Evolutionary conservation across 2,329 filamentous ascomycete genomes (phyloP).

Genomic region (Colletotrichum liriopes): DNA sequence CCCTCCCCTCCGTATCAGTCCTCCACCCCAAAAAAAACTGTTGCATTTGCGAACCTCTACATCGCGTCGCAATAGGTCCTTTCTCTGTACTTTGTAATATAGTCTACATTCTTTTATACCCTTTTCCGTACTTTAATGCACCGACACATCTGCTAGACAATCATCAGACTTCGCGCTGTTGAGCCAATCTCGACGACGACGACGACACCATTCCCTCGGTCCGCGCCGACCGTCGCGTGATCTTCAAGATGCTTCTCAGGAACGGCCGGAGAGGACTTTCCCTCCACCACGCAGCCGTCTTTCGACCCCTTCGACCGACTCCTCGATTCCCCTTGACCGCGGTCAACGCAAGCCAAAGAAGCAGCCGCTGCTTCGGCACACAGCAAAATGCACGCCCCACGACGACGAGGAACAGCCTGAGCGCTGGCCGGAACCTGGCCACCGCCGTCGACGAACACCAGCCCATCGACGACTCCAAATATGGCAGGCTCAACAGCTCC

Average conservation of each 20-base stretch:
- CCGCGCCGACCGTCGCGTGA: constrained; percentile 19
- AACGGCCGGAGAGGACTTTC: constrained; percentile 37
- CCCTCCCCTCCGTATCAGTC: background rate
- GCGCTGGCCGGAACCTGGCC: constrained; percentile 52
- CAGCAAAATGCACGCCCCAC: constrained; percentile 21
- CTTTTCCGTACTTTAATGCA: constrained; percentile 36
- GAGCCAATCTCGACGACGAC: background rate
- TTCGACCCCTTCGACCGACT: constrained; percentile 31
- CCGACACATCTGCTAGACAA: constrained; percentile 11
- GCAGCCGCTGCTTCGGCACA: constrained; percentile 28
- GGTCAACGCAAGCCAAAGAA: constrained; percentile 4
- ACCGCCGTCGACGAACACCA: constrained; percentile 59
- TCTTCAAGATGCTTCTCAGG: constrained; percentile 41
- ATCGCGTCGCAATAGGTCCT: constrained; percentile 21
- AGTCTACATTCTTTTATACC: constrained; percentile 21
- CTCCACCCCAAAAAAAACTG: background rate
- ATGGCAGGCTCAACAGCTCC: constrained; percentile 18
- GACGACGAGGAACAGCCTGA: constrained; percentile 30
- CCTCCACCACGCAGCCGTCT: constrained; percentile 38
- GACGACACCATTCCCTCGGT: constrained; percentile 6
- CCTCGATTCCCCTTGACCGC: constrained; percentile 10
- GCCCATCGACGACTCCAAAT: constrained; percentile 9
- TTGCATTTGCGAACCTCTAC: constrained; percentile 6
- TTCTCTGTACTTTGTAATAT: constrained; percentile 41
- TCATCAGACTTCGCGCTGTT: constrained; percentile 27